Percentiles rank a stretch among this genome's conserved stretches.
Conservation (phyloP, 2,329 filamentous ascomycete species). For the Phialemoniopsis sp. region DNA sequence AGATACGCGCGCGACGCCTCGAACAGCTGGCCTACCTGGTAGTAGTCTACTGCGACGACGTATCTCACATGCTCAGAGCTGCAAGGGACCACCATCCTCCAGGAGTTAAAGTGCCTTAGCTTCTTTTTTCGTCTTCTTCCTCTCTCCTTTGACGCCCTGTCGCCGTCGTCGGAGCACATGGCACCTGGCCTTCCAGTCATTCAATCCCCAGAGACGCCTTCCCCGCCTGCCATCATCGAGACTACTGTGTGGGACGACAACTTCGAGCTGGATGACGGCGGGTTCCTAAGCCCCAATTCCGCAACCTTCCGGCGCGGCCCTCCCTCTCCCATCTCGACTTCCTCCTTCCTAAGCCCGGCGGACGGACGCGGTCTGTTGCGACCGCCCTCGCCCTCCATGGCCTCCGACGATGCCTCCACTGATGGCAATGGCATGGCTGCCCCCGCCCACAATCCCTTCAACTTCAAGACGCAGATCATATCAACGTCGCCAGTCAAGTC, state of each 20-base stretch:
- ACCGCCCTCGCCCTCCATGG: conserved; percentile 26
- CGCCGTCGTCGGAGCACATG: conserved; percentile 47
- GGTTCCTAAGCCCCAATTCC: conserved; percentile 1
- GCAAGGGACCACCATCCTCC: no score
- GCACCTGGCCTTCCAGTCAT: conserved; percentile 55
- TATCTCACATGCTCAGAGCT: no score
- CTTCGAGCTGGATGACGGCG: conserved; percentile 32
- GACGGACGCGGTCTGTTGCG: conserved; percentile 15
- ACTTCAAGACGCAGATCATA: conserved; percentile 82
- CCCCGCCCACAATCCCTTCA: conserved; percentile 71
- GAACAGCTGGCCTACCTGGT: no score
- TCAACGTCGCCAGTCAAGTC: conserved; percentile 74
- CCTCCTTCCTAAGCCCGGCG: conserved; percentile 19
- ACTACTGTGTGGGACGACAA: conserved; percentile 4
- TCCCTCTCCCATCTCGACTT: background rate
- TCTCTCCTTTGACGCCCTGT: no score
- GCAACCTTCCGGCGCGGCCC: background rate
- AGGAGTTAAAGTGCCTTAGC: no score
- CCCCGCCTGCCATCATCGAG: conserved; percentile 48
- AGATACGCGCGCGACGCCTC: no score
- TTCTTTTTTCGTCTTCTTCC: background rate
- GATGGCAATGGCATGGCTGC: background rate
- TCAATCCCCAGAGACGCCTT: conserved; percentile 58
- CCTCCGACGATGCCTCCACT: conserved; percentile 21
- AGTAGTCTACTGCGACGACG: no score